Evolutionary conservation across 2,329 filamentous ascomycete genomes (phyloP).

Genomic region (Fusarium equiseti): DNA sequence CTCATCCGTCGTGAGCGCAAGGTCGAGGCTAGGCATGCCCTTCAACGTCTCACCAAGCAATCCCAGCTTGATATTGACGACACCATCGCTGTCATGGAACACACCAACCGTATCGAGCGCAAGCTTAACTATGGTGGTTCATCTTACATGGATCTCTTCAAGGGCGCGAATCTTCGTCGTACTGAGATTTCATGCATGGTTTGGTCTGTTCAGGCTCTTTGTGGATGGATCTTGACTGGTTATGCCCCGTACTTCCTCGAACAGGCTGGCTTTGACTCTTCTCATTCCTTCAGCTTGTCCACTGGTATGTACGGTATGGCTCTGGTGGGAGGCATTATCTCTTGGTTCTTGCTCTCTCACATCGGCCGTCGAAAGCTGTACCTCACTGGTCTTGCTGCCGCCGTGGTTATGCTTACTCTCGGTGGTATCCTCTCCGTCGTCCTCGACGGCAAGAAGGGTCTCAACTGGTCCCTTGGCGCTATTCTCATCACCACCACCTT

Average conservation of each 20-base stretch:
- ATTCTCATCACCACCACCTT: conserved; percentile 57
- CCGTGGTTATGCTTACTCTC: conserved; percentile 51
- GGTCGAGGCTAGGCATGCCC: conserved; percentile 49
- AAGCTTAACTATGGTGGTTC: conserved; percentile 52
- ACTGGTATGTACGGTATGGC: conserved; percentile 56
- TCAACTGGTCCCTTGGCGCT: conserved; percentile 52
- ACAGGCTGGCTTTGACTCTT: conserved; percentile 55
- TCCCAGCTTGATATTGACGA: conserved; percentile 55
- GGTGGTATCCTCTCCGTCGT: conserved; percentile 55
- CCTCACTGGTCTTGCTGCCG: conserved; percentile 50
- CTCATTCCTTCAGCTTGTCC: conserved; percentile 54
- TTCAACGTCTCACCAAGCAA: conserved; percentile 49
- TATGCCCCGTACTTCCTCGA: conserved; percentile 56
- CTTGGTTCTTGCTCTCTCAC: conserved; percentile 54
- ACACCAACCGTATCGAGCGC: conserved; percentile 58
- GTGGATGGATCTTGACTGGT: conserved; percentile 35
- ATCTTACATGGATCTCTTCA: conserved; percentile 32
- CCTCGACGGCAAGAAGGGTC: conserved; percentile 40
- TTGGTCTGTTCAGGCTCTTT: conserved; percentile 43
- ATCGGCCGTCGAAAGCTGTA: conserved; percentile 57
- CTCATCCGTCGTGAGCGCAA: conserved; percentile 53
- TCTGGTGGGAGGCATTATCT: conserved; percentile 55
- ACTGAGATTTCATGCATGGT: conserved; percentile 47
- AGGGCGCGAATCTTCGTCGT: conserved; percentile 42
- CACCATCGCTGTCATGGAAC: conserved; percentile 56